These are phyloP conservation scores for Venturia oleaginea DNA, from an alignment of 2,329 filamentous ascomycete genomes.

Conservation along the genomic window DNA sequence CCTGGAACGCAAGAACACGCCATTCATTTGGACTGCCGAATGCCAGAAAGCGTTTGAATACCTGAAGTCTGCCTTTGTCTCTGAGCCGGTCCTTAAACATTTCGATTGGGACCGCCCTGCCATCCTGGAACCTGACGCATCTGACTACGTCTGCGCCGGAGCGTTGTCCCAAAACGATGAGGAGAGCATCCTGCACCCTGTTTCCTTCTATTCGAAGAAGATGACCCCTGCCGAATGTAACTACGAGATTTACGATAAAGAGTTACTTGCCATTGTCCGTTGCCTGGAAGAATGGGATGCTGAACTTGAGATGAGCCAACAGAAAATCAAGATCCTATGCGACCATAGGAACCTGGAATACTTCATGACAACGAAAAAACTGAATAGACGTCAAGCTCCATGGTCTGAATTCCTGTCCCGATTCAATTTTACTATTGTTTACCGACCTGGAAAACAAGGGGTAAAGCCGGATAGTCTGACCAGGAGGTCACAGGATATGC, in stretches of 20 bases:
- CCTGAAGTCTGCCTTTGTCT: constrained; percentile 17
- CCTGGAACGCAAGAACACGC: constrained; percentile 9
- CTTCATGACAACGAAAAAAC: constrained; percentile 24
- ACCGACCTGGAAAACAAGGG: constrained; percentile 18
- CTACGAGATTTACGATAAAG: constrained; percentile 28
- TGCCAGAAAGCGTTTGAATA: constrained; percentile 8
- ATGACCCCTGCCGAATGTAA: constrained; percentile 20
- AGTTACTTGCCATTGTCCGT: constrained; percentile 26
- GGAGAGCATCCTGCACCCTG: constrained; percentile 13
- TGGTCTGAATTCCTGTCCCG: constrained; percentile 20
- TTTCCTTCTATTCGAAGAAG: constrained; percentile 20
- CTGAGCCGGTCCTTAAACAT: constrained; percentile 16
- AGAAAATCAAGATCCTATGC: constrained; percentile 18
- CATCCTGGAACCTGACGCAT: constrained; percentile 20
- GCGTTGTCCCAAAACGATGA: constrained; percentile 14
- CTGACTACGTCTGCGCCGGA: constrained; percentile 12
- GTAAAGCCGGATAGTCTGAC: constrained; percentile 18
- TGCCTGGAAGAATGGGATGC: constrained; percentile 21
- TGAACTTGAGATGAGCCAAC: constrained; percentile 17
- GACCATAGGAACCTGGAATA: constrained; percentile 24
- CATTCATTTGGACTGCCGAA: not conserved
- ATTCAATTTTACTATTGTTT: constrained; percentile 23
- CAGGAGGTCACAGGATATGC: constrained; percentile 4
- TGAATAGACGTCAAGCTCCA: constrained; percentile 22
- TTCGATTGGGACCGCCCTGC: constrained; percentile 17